Evolutionary conservation across 2,329 filamentous ascomycete species (phyloP), one percentile per base, ranked within the genome.

Genomic region (Beauveria australis): DNA sequence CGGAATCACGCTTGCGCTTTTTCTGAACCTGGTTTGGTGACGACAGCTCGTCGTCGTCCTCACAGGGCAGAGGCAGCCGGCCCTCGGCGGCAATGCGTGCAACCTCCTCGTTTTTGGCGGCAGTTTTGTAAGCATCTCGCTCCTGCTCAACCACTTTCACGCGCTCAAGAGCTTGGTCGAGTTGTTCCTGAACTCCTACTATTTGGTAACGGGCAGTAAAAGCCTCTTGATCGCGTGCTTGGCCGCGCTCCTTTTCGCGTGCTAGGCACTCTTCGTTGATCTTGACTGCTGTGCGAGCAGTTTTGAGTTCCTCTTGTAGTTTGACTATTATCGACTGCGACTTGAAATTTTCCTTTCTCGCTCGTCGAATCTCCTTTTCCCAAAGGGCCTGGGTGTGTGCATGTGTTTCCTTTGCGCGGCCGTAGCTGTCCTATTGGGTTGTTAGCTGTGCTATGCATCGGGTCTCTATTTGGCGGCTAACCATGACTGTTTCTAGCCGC

Each of bases 291-390:
- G 74, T 74, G 49, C 85, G 81, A 56, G 82, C 76, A 0, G 82
- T 75, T 70, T 90, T 90, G 64, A 89, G 79, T 67, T 91, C 87
- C 66, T 90, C 88, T 69, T 90, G 87, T n/a, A 88, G 71, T 69
- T 89, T 89, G 66, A 90, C 82, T 37, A 87, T 80, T 12, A 77
- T 73, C 3, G 87, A 89, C 66, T 89, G 86, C n/a, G 83, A 81
- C 69, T 89, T 90, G 79, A 89, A 90, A 2, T 85, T 85, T 66
- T 91, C 88, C 67, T 91, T 91, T 54, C 86, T 79, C 10, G 83
- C 81, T 60, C 84, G 80, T 59, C 87, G 81, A 48, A 89, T 85
- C 71, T 91, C 88, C 70, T 90, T 90, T 67, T 91, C 88, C 82
- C 87, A 90, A 10, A 89, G 73, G 22, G 83, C 75, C 71, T 87